Percentiles rank a stretch among this genome's conserved stretches.
Evolutionary conservation across 106 monocot species (phyloP).

Genomic region (Acanthochlamys bracteata): DNA sequence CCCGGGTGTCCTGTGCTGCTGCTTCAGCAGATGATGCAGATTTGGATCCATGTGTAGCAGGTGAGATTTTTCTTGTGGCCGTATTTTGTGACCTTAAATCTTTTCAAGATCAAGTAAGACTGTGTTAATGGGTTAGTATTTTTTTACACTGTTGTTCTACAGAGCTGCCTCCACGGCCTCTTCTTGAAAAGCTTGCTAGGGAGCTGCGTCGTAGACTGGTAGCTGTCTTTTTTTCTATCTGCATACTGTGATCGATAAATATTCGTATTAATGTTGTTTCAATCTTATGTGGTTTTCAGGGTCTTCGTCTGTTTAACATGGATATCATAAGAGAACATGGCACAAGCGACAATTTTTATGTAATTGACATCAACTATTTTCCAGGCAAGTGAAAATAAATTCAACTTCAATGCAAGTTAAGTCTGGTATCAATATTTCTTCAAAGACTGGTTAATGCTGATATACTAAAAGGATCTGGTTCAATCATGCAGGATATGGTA

Average conservation of each 20-base stretch:
- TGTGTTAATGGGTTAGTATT: background rate
- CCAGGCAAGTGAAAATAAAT: constrained; percentile 37
- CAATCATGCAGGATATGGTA: constrained; percentile 42
- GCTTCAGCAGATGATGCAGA: constrained; percentile 87
- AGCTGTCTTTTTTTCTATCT: background rate
- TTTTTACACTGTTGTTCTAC: constrained; percentile 8
- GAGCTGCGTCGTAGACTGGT: constrained; percentile 86
- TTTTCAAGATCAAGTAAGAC: background rate
- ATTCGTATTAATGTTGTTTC: background rate
- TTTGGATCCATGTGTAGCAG: constrained; percentile 66
- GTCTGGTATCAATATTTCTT: too few species aligned
- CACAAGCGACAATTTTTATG: constrained; percentile 62
- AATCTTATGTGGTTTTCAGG: constrained; percentile 27
- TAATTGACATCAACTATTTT: constrained; percentile 95
- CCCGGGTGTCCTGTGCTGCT: constrained; percentile 90
- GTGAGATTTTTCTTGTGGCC: constrained; percentile 14
- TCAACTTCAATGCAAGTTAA: background rate
- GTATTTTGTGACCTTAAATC: background rate
- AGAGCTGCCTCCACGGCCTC: constrained; percentile 76
- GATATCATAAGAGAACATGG: constrained; percentile 91
- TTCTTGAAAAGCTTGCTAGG: constrained; percentile 75
- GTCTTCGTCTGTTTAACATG: constrained; percentile 80
- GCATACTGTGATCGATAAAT: too few species aligned
- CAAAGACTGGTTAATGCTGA: too few species aligned
- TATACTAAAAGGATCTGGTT: too few species aligned